Conservation (phyloP, 257 asterid genomes). For the Primulina huaijiensis region DNA sequence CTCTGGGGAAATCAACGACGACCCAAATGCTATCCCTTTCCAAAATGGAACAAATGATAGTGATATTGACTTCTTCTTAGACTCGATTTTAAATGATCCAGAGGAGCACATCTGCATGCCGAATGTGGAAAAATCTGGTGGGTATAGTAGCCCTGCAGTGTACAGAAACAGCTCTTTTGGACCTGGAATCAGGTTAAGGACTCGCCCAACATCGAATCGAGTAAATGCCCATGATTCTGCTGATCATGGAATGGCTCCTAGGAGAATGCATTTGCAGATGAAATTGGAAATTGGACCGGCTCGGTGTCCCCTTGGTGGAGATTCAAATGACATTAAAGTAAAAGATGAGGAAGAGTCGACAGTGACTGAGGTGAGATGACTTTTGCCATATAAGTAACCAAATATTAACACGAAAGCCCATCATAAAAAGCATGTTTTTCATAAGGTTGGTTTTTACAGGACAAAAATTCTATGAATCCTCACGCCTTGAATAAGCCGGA, state of each 20-base stretch:
- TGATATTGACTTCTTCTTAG: slow-evolving; percentile 56
- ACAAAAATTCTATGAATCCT: slow-evolving; percentile 25
- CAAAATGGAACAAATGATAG: slow-evolving; percentile 53
- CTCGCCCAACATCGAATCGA: slow-evolving; percentile 35
- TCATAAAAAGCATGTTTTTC: slow-evolving; percentile 1
- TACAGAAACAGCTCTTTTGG: slow-evolving; percentile 30
- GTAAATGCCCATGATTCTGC: slow-evolving; percentile 13
- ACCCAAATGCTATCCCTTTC: slow-evolving; percentile 31
- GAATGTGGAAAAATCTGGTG: slow-evolving; percentile 18
- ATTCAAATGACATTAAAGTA: slow-evolving; percentile 27
- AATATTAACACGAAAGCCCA: background rate
- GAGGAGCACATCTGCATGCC: slow-evolving; percentile 42
- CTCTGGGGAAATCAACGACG: slow-evolving; percentile 28
- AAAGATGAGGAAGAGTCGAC: slow-evolving; percentile 24
- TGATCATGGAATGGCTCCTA: slow-evolving; percentile 62
- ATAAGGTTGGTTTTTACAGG: slow-evolving; percentile 46
- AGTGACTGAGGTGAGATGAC: slow-evolving; percentile 44
- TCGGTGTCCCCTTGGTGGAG: slow-evolving; percentile 34
- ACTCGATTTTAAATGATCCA: slow-evolving; percentile 45
- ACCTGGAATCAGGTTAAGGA: slow-evolving; percentile 56
- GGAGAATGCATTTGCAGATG: slow-evolving; percentile 61
- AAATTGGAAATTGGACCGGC: slow-evolving; percentile 54
- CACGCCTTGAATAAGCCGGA: slow-evolving; percentile 20
- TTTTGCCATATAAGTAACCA: background rate
- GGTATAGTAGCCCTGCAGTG: slow-evolving; percentile 22